phyloP scores from a whole-genome alignment of 345 rosid species.

The Kernera saxatilis region DNA sequence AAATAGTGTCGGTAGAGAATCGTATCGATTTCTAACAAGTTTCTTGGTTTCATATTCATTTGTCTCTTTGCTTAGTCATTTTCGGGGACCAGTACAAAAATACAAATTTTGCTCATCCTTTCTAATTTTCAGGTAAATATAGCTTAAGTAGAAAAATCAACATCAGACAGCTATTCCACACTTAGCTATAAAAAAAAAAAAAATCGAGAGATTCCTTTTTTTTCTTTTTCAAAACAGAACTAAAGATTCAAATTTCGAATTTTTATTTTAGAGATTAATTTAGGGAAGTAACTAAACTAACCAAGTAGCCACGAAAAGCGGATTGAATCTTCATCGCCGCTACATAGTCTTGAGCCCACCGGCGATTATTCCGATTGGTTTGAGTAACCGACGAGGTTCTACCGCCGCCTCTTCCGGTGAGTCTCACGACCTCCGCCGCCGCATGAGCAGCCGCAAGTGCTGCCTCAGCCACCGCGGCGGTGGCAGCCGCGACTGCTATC shows the following conservation, averaged over 20 bases:
- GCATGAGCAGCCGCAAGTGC: constrained; percentile 92
- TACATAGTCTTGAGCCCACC: constrained; percentile 31
- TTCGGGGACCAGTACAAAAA: constrained; percentile 31
- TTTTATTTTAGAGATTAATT: neutral
- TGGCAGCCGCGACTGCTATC: constrained; percentile 87
- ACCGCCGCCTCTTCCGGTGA: constrained; percentile 37
- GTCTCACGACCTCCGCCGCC: constrained; percentile 89
- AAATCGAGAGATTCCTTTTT: neutral
- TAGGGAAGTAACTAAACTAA: constrained; percentile 37
- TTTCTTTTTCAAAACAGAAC: neutral
- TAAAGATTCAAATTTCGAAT: constrained; percentile 5
- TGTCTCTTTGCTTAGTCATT: constrained; percentile 18
- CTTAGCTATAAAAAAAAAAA: neutral
- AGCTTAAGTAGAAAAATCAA: constrained; percentile 20
- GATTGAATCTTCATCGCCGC: constrained; percentile 78
- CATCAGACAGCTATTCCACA: constrained; percentile 34
- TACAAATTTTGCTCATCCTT: constrained; percentile 15
- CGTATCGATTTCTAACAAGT: constrained; percentile 1
- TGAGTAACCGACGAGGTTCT: constrained; percentile 15
- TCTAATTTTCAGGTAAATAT: neutral
- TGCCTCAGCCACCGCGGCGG: constrained; percentile 84
- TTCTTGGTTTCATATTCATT: constrained; percentile 20
- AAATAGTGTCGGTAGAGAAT: constrained; percentile 30
- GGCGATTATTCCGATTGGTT: constrained; percentile 28
- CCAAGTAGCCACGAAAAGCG: constrained; percentile 94